Percentiles rank a stretch among this genome's conserved stretches.
phyloP scores from a whole-genome alignment of 495 filamentous ascomycete genomes.

The Xylaria venustula region DNA sequence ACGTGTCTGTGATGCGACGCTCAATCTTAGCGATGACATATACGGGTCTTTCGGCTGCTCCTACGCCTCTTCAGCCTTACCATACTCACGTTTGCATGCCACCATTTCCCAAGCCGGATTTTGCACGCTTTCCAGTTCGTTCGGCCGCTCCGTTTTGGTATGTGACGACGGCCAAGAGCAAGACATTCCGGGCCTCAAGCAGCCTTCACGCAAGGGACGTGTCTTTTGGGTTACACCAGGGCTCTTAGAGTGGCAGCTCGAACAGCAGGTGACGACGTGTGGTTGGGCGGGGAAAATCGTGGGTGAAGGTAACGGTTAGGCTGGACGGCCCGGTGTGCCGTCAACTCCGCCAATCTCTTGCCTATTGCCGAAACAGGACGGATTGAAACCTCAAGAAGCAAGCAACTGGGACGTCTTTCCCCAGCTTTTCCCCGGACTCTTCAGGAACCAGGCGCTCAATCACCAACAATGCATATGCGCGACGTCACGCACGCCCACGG shows the following conservation, averaged over 20 bases:
- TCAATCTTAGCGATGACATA: conserved; percentile 19
- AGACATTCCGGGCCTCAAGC: neutral
- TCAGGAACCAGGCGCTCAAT: conserved; percentile 12
- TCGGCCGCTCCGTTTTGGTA: conserved; percentile 5
- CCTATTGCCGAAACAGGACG: conserved; percentile 22
- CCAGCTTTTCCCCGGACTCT: conserved; percentile 15
- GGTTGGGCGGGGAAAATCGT: conserved; percentile 32
- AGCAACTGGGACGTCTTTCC: conserved; percentile 9
- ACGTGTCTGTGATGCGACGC: conserved; percentile 29
- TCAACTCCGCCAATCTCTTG: conserved; percentile 19
- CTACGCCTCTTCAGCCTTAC: conserved; percentile 31
- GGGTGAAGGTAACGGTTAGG: conserved; percentile 29
- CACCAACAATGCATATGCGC: conserved; percentile 11
- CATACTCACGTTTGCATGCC: conserved; percentile 16
- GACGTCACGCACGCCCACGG: conserved; percentile 7
- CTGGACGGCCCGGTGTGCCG: conserved; percentile 27
- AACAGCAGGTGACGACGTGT: conserved; percentile 15
- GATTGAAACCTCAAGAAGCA: neutral
- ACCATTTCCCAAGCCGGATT: conserved; percentile 17
- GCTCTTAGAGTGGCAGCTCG: neutral
- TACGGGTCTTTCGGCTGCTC: conserved; percentile 17
- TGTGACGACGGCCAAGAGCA: conserved; percentile 4
- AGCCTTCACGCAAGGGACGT: neutral
- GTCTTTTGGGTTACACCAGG: conserved; percentile 6
- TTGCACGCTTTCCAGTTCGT: conserved; percentile 14